These are phyloP conservation scores for Colletotrichum sp. DNA, from an alignment of 2,329 filamentous ascomycete genomes.

Conservation along the genomic window DNA sequence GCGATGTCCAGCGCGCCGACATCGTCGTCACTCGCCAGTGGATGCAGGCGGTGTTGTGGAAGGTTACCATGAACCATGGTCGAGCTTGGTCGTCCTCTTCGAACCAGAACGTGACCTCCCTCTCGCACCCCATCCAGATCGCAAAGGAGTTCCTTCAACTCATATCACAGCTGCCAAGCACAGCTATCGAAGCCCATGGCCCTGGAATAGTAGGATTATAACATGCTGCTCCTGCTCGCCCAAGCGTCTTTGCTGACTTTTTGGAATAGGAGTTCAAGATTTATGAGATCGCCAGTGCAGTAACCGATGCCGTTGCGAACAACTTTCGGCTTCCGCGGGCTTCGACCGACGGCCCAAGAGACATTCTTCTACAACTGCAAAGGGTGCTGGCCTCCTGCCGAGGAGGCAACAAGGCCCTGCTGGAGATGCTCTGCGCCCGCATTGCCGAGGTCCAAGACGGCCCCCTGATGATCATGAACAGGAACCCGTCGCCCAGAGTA, in stretches of 20 bases:
- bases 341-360: constrained; percentile 27
- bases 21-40: constrained; percentile 55
- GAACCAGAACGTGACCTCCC: constrained; percentile 22
- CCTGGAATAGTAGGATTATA: constrained; percentile 40
- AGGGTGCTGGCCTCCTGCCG: constrained; percentile 44
- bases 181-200: constrained; percentile 54
- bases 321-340: constrained; percentile 25
- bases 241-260: neutral
- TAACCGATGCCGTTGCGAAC: constrained; percentile 42
- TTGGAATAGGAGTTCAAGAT: constrained; percentile 44
- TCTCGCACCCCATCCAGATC: constrained; percentile 44
- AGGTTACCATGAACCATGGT: constrained; percentile 39
- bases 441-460: constrained; percentile 20
- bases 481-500: neutral
- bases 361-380: constrained; percentile 42
- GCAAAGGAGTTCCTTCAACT: constrained; percentile 49
- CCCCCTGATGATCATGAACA: neutral
- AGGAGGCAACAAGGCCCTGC: constrained; percentile 45
- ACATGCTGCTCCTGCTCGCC: neutral
- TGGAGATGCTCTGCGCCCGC: constrained; percentile 34
- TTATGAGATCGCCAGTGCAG: constrained; percentile 50
- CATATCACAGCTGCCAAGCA: constrained; percentile 46
- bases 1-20: constrained; percentile 54
- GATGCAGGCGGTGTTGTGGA: constrained; percentile 56
- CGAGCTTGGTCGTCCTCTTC: constrained; percentile 24